Evolutionary conservation across 345 rosid genomes (phyloP).

Genomic region (Eucalyptus cloeziana): DNA sequence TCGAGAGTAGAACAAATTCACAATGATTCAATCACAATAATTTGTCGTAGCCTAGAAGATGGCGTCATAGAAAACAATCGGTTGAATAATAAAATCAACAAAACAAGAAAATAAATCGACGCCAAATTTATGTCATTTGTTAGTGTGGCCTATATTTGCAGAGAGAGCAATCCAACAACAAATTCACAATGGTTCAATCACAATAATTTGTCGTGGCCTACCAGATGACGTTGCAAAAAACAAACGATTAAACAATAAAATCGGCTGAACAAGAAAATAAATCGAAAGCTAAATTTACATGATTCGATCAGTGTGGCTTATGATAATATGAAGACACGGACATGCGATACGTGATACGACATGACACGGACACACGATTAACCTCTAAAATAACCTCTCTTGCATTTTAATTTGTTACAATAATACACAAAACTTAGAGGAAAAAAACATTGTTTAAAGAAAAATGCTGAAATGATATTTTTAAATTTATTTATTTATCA

Average conservation of each 20-base stretch:
- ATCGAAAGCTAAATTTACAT: not conserved
- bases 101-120: not conserved
- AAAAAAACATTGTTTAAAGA: too few species aligned
- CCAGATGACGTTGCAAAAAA: not conserved
- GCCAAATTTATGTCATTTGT: not conserved
- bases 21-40: not conserved
- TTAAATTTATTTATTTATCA: too few species aligned
- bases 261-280: not conserved
- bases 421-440: too few species aligned
- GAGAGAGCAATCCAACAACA: not conserved
- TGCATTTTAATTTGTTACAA: too few species aligned
- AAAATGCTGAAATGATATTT: too few species aligned
- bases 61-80: not conserved
- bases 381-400: not conserved
- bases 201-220: too few species aligned
- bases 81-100: not conserved
- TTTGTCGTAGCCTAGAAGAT: not conserved
- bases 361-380: too few species aligned
- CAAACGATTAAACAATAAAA: too few species aligned
- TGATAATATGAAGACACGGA: not conserved
- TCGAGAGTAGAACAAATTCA: not conserved
- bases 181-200: too few species aligned
- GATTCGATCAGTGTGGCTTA: not conserved
- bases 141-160: fast-evolving
- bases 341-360: too few species aligned